These are phyloP conservation scores for Stephania japonica DNA, from an alignment of 164 flowering plant species.

Conservation along the genomic window DNA sequence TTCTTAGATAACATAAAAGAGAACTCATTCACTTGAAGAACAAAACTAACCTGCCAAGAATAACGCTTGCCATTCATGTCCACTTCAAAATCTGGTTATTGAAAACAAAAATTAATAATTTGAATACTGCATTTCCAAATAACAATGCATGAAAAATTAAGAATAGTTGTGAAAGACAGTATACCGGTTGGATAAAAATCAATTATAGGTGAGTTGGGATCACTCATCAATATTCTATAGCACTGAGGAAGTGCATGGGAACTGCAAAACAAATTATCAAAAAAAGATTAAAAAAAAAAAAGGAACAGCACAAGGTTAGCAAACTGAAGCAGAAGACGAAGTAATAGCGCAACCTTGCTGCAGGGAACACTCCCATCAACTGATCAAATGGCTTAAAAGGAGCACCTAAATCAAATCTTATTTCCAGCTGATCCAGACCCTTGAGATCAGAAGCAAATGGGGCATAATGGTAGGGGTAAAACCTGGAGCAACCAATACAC, in stretches of 20 bases:
- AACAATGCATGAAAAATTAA: not conserved
- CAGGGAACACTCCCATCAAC: conserved; percentile 94
- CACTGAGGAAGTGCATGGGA: conserved; percentile 88
- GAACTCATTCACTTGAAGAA: not conserved
- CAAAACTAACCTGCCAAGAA: conserved; percentile 78
- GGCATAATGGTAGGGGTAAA: conserved; percentile 97
- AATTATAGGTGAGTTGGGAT: conserved; percentile 82
- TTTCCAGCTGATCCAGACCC: conserved; percentile 61
- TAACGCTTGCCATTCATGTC: conserved; percentile 98
- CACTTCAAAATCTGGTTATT: conserved; percentile 81
- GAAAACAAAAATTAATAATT: not conserved
- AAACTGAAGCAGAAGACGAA: conserved; percentile 2
- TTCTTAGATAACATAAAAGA: not conserved
- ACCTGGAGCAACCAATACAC: conserved; percentile 39
- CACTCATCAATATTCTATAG: conserved; percentile 81
- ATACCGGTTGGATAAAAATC: conserved; percentile 94
- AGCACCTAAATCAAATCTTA: conserved; percentile 71
- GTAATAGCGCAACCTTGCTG: conserved; percentile 65
- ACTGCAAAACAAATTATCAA: conserved; percentile 35
- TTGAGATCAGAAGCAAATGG: conserved; percentile 99
- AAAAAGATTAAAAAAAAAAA: conserved; percentile 7
- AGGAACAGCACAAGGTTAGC: not conserved
- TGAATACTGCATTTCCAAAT: not conserved
- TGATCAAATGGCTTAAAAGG: conserved; percentile 98
- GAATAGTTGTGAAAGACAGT: conserved; percentile 3